Base-by-base conservation (phyloP, 163 green algal species). In the Scenedesmus sp. region DNA sequence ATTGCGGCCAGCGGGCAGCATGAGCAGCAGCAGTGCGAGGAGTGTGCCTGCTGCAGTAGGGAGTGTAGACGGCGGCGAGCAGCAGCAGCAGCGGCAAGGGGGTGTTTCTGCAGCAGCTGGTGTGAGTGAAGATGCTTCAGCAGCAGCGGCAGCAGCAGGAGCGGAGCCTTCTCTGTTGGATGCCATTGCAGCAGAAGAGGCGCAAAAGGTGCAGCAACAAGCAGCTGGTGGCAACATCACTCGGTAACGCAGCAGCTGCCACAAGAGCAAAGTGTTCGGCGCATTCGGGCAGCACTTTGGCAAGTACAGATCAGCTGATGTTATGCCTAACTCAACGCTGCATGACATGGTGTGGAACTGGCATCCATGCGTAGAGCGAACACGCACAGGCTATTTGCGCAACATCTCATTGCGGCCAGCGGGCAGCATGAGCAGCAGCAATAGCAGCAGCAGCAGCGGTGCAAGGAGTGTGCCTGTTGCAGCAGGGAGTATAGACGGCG, bases 341-440 rank as follows among this genome's bases (percentile, higher is more conserved):
- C 93, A 96, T 1, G 90, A 96, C 73, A 96, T 99, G 90, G 91
- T 99, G 15, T 83, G 94, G 1, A 98, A 98, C 86, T 99, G 96
- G 96, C 86, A 96, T 60, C 95, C 94, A 2, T 89, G 92, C 0
- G 94, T 93, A 0, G 91, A 97, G 46, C 88, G 96, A 5, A 98
- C 96, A 1, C 16, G 91, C 3, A 92, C 87, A 3, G 97, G 97
- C 1, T 98, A 95, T 87, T 96, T 94, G 70, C 97, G 96, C 74
- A 94, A 94, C 66, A 56, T 95, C 10, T 94, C 87, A 1, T 46
- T 96, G 82, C 57, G 2, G 4, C 9, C 56, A 54, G 87, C 70
- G 57, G 70, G 55, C n/a, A 74, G 26, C 55, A 57, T 4, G 52
- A 18, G 20, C 20, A 57, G 23, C 73, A 84, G 70, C 55, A 74